A percentile compares a stretch with the other conserved stretches of the same genome.
phyloP scores from a whole-genome alignment of 345 rosid species.

The Gynandropsis gynandra region DNA sequence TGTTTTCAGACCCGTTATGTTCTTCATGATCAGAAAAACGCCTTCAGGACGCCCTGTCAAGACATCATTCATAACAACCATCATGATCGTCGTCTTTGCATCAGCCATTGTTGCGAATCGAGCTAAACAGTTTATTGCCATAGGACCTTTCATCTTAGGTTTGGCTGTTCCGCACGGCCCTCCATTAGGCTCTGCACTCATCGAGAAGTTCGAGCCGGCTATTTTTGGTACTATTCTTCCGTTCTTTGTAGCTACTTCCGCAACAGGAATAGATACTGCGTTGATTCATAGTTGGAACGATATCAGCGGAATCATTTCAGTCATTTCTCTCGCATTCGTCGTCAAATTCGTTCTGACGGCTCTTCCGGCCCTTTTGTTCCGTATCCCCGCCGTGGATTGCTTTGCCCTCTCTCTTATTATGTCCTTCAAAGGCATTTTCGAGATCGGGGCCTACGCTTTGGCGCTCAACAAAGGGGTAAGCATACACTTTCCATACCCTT shows the following conservation, averaged over 20 bases:
- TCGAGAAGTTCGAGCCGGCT: conserved; percentile 35
- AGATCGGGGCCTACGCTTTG: conserved; percentile 26
- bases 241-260: conserved; percentile 21
- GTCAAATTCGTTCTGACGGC: conserved; percentile 31
- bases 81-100: conserved; percentile 28
- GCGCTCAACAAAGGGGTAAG: conserved; percentile 27
- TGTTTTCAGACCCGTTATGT: conserved; percentile 27
- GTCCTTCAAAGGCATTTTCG: conserved; percentile 42
- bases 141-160: conserved; percentile 40
- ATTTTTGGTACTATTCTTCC: conserved; percentile 27
- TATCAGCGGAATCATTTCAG: background rate
- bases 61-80: conserved; percentile 17
- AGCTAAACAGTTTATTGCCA: conserved; percentile 23
- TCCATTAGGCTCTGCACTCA: conserved; percentile 39
- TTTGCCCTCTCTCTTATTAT: conserved; percentile 40
- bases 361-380: conserved; percentile 31
- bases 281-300: conserved; percentile 14
- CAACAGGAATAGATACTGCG: conserved; percentile 12
- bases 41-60: conserved; percentile 33
- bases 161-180: conserved; percentile 46
- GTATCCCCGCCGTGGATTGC: conserved; percentile 41
- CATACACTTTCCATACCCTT: background rate
- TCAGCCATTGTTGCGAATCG: conserved; percentile 23
- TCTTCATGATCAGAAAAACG: conserved; percentile 23
- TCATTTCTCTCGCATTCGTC: conserved; percentile 14